Conservation (phyloP, 2,329 filamentous ascomycete genomes). For the Ceratocystis destructans region DNA sequence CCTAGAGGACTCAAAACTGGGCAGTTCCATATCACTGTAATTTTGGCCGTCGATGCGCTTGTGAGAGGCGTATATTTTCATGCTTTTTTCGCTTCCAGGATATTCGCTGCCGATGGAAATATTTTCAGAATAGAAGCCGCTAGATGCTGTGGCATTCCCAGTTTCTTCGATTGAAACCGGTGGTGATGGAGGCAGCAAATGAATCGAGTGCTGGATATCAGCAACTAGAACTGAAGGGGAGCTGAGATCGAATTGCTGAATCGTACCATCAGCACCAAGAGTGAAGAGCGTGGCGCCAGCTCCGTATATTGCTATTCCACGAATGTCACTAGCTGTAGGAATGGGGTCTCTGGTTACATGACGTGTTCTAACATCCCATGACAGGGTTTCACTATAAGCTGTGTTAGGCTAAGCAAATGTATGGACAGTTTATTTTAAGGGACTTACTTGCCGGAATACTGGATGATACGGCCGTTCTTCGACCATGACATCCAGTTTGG, state of each 20-base stretch:
- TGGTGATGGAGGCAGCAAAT: constrained; percentile 64
- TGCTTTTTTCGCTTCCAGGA: constrained; percentile 62
- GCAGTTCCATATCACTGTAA: constrained; percentile 8
- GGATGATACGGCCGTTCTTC: constrained; percentile 90
- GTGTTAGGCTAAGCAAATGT: constrained; percentile 17
- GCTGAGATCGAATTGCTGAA: constrained; percentile 92
- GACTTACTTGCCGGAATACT: constrained; percentile 77
- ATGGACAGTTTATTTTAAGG: neutral
- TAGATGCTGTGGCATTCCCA: constrained; percentile 37
- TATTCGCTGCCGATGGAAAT: constrained; percentile 43
- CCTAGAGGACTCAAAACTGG: constrained; percentile 47
- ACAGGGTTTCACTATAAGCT: constrained; percentile 52
- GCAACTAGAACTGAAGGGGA: constrained; percentile 66
- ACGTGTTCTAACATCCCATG: constrained; percentile 98
- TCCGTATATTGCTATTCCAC: constrained; percentile 75
- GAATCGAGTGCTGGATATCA: constrained; percentile 74
- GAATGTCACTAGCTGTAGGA: constrained; percentile 68
- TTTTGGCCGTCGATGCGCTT: neutral
- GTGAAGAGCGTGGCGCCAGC: constrained; percentile 88
- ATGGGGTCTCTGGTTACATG: constrained; percentile 83
- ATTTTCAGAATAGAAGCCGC: constrained; percentile 39
- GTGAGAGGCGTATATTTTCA: constrained; percentile 23
- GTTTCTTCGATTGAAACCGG: constrained; percentile 64
- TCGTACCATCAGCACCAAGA: constrained; percentile 70
- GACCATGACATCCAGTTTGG: constrained; percentile 98